Base-by-base conservation (phyloP, 1,139 yeast species). In the Suhomyces chickasaworum region DNA sequence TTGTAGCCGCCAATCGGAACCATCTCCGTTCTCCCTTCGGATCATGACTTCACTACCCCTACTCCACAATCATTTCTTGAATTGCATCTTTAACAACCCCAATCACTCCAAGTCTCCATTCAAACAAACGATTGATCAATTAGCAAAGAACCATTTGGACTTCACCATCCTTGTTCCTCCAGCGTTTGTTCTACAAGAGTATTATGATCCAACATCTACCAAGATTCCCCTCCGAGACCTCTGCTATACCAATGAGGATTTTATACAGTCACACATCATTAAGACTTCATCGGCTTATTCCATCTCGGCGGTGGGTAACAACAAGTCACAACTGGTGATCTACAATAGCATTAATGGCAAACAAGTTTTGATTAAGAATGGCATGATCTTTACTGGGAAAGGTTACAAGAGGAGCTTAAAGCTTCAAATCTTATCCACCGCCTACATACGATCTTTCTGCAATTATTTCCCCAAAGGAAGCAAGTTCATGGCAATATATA, bases 181-280 rank as follows among this genome's bases (percentile, higher is more conserved):
- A 2, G 68, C 85, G 2, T 63, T 73, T 31, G 60, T 74, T 3
- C 67, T 86, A 7, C 66, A 79, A 43, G 73, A 81, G 51, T 73
- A 73, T 50, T 71, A 65, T 39, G 93, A 86, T 54, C 69, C 71
- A 12, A 74, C 73, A 12, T 57, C 64, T 12, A 53, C 58, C 7
- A 65, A 75, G 20, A 53, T 65, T 4, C 63, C 76, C 1, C 74
- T 83, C 46, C 63, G 63, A 13, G 89, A 86, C 3, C 63, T 84
- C 18, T 86, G 91, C 58, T 77, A 78, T 51, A 56, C 53, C 46
- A 76, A 72, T 43, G 84, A 81, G 41, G 91, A 86, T 23, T 89
- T 88, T 59, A 68, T 89, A 7, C 77, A 78, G 44, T 80, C 90
- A 1, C 97, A 89, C 63, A 78, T 89, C 20, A 64, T 88, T 23